Evolutionary conservation across 1,139 yeast species (phyloP).

Genomic region (Yamadazyma siamensis): DNA sequence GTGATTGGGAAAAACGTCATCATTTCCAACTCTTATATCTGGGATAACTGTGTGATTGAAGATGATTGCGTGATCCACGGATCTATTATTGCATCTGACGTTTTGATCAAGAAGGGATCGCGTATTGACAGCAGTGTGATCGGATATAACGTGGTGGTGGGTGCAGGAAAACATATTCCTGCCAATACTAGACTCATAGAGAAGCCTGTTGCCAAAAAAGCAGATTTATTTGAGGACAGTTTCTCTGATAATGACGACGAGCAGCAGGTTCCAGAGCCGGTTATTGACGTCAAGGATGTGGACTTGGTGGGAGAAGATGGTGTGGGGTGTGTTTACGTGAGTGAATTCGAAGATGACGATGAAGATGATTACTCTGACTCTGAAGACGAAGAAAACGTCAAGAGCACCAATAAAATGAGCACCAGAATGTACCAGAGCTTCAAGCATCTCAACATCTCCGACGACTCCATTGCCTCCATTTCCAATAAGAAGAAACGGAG

Average conservation of each 20-base stretch:
- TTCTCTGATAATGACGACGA: slow-evolving; percentile 28
- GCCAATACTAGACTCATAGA: slow-evolving; percentile 52
- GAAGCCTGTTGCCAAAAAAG: slow-evolving; percentile 37
- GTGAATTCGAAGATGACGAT: slow-evolving; percentile 42
- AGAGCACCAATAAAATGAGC: slow-evolving; percentile 18
- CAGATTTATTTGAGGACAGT: slow-evolving; percentile 17
- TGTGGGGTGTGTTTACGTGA: slow-evolving; percentile 54
- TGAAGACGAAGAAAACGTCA: slow-evolving; percentile 33
- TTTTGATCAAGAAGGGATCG: slow-evolving; percentile 51
- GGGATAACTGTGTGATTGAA: slow-evolving; percentile 77
- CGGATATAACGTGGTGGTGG: slow-evolving; percentile 70
- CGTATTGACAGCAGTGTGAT: slow-evolving; percentile 69
- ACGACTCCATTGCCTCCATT: slow-evolving; percentile 69
- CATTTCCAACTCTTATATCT: slow-evolving; percentile 73
- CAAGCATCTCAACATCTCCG: slow-evolving; percentile 66
- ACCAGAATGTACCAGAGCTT: slow-evolving; percentile 53
- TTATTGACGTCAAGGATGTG: slow-evolving; percentile 21
- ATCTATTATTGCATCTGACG: slow-evolving; percentile 68
- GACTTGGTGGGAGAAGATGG: slow-evolving; percentile 60
- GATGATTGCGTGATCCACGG: slow-evolving; percentile 58
- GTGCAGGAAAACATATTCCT: slow-evolving; percentile 44
- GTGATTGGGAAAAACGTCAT: slow-evolving; percentile 73
- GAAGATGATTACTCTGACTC: slow-evolving; percentile 22
- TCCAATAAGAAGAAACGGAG: slow-evolving; percentile 36
- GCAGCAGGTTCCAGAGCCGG: slow-evolving; percentile 9